Base-by-base conservation (phyloP, 2,329 filamentous ascomycete genomes). In the Aspergillus puulaauensis region DNA sequence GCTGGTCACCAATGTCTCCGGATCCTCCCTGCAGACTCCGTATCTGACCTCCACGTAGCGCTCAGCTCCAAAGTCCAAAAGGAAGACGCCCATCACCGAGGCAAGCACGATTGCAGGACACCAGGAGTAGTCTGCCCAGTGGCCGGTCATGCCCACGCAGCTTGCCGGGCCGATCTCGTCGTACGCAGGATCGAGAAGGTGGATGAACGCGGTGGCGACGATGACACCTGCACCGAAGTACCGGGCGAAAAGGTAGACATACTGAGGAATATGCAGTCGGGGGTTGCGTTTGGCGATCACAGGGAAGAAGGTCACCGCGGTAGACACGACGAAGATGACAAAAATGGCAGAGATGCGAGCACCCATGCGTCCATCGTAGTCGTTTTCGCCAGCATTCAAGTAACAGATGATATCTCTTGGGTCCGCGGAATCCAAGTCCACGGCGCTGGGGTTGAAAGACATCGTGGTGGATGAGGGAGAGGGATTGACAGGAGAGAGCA, bases 161-260 rank as follows among this genome's bases (percentile, higher is more conserved):
- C 47, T 56, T n/a, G 54, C 47, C 3, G 59, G 59, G 15, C 59
- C 59, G 21, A 61, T 61, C 23, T 56, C 52, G 3, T 48, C 45
- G 50, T 61, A 61, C n/a, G 59, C 59, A 15, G 59, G 59, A 21
- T 61, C 59, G 48, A 61, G 59, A 0, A 61, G 59, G 17, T 61
- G 59, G 52, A 61, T 58, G 15, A 61, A 61, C 14, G 59, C 59
- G 2, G 59, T 61, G 19, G 59, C 59, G 24, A 61, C 43, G 19
- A 61, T 61, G 24, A 61, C 59, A 17, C 59, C 59, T 2, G 59
- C 49, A 15, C 59, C 59, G 27, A 61, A 61, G 52, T 61, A 61
- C 2, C 59, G 59, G 11, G 59, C 59, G 23, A 61, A 61, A 8
- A 61, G 35, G 33, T 61, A 61, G 31, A 58, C 52, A 31, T 61